Percentiles rank a stretch among this genome's conserved stretches.
phyloP scores from a whole-genome alignment of 176 grass and related monocot species.

The Bromus sterilis region DNA sequence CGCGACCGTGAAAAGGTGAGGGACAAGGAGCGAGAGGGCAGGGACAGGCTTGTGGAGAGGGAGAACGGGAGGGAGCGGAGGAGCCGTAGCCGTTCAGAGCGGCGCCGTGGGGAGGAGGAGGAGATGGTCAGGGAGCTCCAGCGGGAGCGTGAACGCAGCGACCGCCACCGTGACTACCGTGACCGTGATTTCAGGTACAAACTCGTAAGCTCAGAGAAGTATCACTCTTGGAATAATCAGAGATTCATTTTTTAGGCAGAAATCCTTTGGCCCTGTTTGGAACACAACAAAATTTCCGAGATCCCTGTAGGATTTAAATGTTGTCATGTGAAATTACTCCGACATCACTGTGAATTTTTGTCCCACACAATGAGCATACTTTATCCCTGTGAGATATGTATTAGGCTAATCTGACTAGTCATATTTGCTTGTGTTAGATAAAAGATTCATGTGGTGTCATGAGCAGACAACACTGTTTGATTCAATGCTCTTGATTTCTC shows the following conservation, averaged over 20 bases:
- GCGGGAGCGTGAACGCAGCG: constrained; percentile 35
- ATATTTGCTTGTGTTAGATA: neutral
- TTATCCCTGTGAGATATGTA: neutral
- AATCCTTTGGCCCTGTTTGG: neutral
- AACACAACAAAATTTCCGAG: neutral
- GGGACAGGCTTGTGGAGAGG: constrained; percentile 6
- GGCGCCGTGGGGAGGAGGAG: constrained; percentile 51
- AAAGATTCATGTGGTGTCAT: neutral
- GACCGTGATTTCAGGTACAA: constrained; percentile 70
- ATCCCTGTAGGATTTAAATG: neutral
- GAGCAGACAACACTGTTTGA: neutral
- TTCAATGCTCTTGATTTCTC: neutral
- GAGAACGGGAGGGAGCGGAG: constrained; percentile 51
- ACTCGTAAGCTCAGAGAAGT: neutral
- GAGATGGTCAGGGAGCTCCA: constrained; percentile 56
- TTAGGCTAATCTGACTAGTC: neutral
- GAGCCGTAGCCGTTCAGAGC: constrained; percentile 52
- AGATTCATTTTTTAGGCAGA: neutral
- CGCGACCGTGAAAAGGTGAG: constrained; percentile 14
- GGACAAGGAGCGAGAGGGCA: constrained; percentile 32
- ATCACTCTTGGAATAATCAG: neutral
- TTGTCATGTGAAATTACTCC: neutral
- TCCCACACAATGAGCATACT: neutral
- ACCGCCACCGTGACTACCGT: constrained; percentile 37
- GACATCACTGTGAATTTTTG: neutral